Percentiles rank a stretch among this genome's conserved stretches.
Evolutionary conservation across 257 asterid species (phyloP).

Genomic region (Nyctanthes arbortristis): DNA sequence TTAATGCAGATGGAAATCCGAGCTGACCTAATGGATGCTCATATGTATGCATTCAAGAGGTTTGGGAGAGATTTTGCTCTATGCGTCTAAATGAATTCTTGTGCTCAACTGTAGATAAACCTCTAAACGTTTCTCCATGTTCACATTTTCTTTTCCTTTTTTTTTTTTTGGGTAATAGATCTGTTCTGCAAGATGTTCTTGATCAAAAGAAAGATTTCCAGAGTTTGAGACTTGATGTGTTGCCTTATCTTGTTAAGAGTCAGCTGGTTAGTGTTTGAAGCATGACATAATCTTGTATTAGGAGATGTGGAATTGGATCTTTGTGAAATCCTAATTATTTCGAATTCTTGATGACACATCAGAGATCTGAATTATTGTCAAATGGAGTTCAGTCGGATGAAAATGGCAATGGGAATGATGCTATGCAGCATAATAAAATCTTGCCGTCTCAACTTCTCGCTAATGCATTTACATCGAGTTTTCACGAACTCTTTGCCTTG

Average conservation of each 20-base stretch:
- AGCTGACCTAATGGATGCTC: constrained; percentile 97
- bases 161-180: no score
- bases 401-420: constrained; percentile 65
- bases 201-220: constrained; percentile 71
- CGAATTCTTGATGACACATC: constrained; percentile 32
- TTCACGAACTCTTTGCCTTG: constrained; percentile 72
- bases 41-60: constrained; percentile 99
- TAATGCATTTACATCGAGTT: constrained; percentile 84
- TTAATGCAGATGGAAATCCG: constrained; percentile 84
- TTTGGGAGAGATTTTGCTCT: constrained; percentile 44
- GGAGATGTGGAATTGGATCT: neutral
- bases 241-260: constrained; percentile 91
- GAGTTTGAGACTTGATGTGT: constrained; percentile 84
- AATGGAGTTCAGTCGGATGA: constrained; percentile 80
- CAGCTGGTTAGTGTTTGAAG: constrained; percentile 76
- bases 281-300: constrained; percentile 7
- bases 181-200: constrained; percentile 81
- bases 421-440: constrained; percentile 53
- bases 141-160: constrained; percentile 21
- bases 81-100: constrained; percentile 24
- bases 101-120: constrained; percentile 18
- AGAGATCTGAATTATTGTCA: constrained; percentile 74
- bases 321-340: constrained; percentile 23
- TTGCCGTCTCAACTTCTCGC: constrained; percentile 79
- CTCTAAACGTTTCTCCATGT: constrained; percentile 12